Evolutionary conservation across 2,329 filamentous ascomycete species (phyloP), one percentile per base, ranked within the genome.

Genomic region (Calycina herbarum): DNA sequence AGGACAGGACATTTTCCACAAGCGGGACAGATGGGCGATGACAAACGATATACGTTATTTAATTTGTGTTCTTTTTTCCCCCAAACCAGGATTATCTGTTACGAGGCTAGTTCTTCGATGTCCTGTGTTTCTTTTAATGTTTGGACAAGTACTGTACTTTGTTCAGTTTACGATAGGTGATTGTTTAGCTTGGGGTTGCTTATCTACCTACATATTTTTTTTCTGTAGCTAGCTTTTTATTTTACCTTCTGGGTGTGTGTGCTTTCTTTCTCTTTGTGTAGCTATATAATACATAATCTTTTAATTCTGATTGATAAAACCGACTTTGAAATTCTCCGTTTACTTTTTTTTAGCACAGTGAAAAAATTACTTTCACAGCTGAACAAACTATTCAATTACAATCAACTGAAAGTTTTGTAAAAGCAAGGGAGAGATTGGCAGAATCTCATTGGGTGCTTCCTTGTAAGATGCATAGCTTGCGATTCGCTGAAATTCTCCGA

Each of bases 61-160:
- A 10, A 24, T 24, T 45, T 51, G 3, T 20, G 6, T 11, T 24
- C 20, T 51, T 24, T 24, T 24, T 51, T 8, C n/a, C 17, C 7
- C 7, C 5, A n/a, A 20, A 48, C 42, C n/a, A 24, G 45, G 20
- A 24, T 15, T 51, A 13, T 11, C 45, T 51, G 35, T 24, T 51
- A 51, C 45, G 45, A 51, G 20, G 45, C 20, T 51, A 51, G n/a
- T 27, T 51, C n/a, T 24, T 27, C 20, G 45, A 24, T 24, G 17
- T 51, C 45, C 45, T 51, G 45, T 24, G 45, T 51, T 48, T 24
- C 10, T 38, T 51, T 51, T 51, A 51, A 51, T 51, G 45, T 51
- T 51, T 51, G 45, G 20, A 24, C 45, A 51, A 24, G 3, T 51
- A 24, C 45, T 51, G 3, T 51, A 24, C 45, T 24, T 51, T 51